Percentiles rank a stretch among this genome's conserved stretches.
Conservation (phyloP, 495 filamentous ascomycete genomes). For the Annulohypoxylon bovei region DNA sequence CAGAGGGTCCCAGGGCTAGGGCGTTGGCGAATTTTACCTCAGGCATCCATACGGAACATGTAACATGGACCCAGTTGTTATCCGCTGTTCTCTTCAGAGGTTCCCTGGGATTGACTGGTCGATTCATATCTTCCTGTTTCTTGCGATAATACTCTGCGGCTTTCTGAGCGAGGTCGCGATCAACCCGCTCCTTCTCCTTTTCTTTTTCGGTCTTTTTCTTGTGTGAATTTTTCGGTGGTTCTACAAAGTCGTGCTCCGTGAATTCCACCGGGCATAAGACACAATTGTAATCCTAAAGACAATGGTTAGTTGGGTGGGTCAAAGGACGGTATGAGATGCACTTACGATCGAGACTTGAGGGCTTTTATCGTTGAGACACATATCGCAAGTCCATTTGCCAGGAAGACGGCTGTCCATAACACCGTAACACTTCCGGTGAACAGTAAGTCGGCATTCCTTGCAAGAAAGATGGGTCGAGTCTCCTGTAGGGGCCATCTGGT, state of each 20-base stretch:
- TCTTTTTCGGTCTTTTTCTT: conserved; percentile 96
- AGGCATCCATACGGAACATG: conserved; percentile 88
- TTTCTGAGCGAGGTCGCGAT: conserved; percentile 79
- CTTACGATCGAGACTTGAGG: conserved; percentile 85
- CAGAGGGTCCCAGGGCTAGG: conserved; percentile 79
- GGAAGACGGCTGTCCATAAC: conserved; percentile 73
- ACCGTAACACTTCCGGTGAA: conserved; percentile 95
- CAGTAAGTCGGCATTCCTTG: conserved; percentile 85
- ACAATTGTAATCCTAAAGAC: conserved; percentile 80
- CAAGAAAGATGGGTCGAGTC: conserved; percentile 78
- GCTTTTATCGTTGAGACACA: conserved; percentile 91
- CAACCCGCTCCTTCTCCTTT: conserved; percentile 83
- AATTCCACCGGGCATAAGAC: conserved; percentile 84
- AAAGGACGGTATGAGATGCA: conserved; percentile 15
- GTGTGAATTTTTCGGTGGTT: conserved; percentile 81
- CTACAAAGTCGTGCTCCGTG: conserved; percentile 83
- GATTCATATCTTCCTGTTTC: conserved; percentile 80
- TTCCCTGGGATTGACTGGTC: conserved; percentile 86
- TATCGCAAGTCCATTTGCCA: conserved; percentile 93
- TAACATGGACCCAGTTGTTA: conserved; percentile 98
- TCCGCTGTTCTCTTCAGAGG: conserved; percentile 90
- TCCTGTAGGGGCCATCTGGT: conserved; percentile 72
- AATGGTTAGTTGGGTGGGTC: conserved; percentile 40
- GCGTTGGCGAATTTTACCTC: conserved; percentile 92
- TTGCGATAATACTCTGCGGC: conserved; percentile 81